Conservation (phyloP, 2,329 filamentous ascomycete species). For the Sporothrix pallida region DNA sequence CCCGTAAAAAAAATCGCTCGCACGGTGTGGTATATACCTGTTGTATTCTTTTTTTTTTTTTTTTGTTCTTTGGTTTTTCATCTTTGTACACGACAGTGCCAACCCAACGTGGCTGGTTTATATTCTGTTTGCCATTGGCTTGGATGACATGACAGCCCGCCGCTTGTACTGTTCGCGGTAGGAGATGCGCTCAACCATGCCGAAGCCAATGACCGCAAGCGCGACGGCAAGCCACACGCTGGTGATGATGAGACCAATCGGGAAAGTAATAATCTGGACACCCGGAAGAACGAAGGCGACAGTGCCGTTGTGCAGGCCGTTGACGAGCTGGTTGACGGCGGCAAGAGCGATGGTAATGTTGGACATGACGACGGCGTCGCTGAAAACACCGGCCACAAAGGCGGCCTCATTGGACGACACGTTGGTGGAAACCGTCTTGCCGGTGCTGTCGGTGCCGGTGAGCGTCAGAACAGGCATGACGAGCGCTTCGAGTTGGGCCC, state of each 20-base stretch:
- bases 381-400: slow-evolving; percentile 74
- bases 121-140: slow-evolving; percentile 44
- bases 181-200: slow-evolving; percentile 69
- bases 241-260: slow-evolving; percentile 71
- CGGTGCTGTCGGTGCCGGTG: slow-evolving; percentile 59
- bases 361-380: slow-evolving; percentile 60
- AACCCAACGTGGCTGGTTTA: slow-evolving; percentile 35
- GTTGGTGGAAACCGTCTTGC: slow-evolving; percentile 63
- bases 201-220: slow-evolving; percentile 63
- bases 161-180: slow-evolving; percentile 68
- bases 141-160: slow-evolving; percentile 53
- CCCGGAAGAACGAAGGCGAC: slow-evolving; percentile 73
- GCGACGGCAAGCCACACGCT: slow-evolving; percentile 66
- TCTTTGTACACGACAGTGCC: background rate
- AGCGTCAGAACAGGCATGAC: slow-evolving; percentile 73
- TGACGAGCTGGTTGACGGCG: slow-evolving; percentile 56
- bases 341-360: slow-evolving; percentile 55
- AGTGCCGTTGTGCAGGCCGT: slow-evolving; percentile 55
- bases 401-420: slow-evolving; percentile 73
- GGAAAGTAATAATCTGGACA: slow-evolving; percentile 70
- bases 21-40: slow-evolving; percentile 20
- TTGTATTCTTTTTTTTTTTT: slow-evolving; percentile 4
- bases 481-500: slow-evolving; percentile 64
- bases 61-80: background rate
- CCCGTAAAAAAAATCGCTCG: slow-evolving; percentile 23